Base-by-base conservation (phyloP, 495 filamentous ascomycete species). In the Penicillium canescens region DNA sequence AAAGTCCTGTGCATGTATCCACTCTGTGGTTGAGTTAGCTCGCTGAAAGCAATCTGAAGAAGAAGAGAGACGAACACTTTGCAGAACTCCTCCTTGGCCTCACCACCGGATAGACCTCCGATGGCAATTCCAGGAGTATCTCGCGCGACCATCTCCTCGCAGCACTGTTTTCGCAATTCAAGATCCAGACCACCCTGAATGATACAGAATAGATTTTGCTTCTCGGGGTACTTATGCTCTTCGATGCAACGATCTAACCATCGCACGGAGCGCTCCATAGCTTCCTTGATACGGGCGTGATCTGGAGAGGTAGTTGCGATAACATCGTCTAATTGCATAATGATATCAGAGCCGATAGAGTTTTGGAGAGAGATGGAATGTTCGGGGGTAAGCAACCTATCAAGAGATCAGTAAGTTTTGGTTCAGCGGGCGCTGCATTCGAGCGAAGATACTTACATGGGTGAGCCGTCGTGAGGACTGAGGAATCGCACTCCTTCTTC, bases 291-390 rank as follows among this genome's bases (percentile, higher is more conserved):
- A 46, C 95, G 84, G 18, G 71, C 79, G 38, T 82, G 75, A 70
- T 97, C 93, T 4, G 93, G 92, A 0, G 92, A 96, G 0, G 94
- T 98, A 9, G 95, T 96, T 18, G 88, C 92, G 45, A 98, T 87
- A 35, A 99, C 95, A 66, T 99, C 94, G 73, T 99, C 94, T 7
- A 99, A 82, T 70, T 98, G 95, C 95, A 99, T 98, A 28, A 98
- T 96, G 62, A 99, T 98, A 75, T 99, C 94, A 46, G 90, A 94
- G 61, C 94, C 95, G 62, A 99, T 98, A 28, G 88, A 90, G 69
- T 98, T 97, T 65, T 99, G 94, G 14, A 99, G 82, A 20, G 88
- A 87, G 54, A 98, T 98, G 1, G 94, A 98, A 73, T 97, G 93
- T 67, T 99, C 94, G 4, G 94, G 94, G 0, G 95, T 98, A 11